These are phyloP conservation scores for Spinacia oleracea DNA, from an alignment of 179 eudicot genomes.

Conservation along the genomic window DNA sequence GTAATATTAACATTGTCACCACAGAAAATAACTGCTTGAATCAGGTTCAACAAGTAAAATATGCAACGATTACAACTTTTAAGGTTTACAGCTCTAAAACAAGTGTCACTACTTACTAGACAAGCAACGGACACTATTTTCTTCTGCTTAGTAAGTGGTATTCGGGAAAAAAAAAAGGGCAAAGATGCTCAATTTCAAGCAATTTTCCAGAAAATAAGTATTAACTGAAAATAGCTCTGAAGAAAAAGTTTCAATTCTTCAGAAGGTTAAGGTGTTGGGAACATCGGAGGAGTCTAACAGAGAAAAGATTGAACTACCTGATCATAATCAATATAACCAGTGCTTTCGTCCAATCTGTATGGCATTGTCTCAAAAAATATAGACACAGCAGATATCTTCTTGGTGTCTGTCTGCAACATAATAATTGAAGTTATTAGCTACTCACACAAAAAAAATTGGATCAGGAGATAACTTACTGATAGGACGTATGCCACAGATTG, in stretches of 20 bases:
- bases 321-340: conserved; percentile 88
- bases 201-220: neutral
- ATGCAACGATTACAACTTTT: neutral
- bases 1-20: neutral
- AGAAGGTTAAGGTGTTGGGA: neutral
- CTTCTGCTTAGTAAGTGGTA: neutral
- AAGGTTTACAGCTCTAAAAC: neutral
- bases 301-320: conserved; percentile 50
- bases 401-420: conserved; percentile 83
- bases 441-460: neutral
- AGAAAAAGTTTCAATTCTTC: neutral
- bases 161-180: neutral
- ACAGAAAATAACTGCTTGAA: neutral
- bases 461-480: neutral
- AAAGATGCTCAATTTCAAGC: neutral
- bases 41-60: neutral
- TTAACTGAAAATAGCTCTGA: neutral
- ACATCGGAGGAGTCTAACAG: neutral
- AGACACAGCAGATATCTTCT: conserved; percentile 94
- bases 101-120: neutral
- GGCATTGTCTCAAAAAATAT: conserved; percentile 99
- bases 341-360: conserved; percentile 83
- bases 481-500: neutral
- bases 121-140: neutral
- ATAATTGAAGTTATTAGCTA: conserved; percentile 4